Evolutionary conservation across 306 rosid genomes (phyloP).

Genomic region (Begonia fuchsioides): DNA sequence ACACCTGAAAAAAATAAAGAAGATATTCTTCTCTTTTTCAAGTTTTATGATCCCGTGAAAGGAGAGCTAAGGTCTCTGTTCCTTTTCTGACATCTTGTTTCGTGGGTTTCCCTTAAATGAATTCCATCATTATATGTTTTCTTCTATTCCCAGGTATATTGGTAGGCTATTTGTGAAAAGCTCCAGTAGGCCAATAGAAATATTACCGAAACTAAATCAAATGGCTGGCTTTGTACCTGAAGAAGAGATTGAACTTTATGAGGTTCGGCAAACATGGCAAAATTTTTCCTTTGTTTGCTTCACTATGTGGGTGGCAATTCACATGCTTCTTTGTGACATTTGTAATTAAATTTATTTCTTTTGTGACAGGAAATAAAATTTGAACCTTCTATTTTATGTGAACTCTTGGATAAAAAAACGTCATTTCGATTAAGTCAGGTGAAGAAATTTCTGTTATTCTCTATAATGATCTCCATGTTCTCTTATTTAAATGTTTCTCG

Average conservation of each 20-base stretch:
- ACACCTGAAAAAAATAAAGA: slow-evolving; percentile 66
- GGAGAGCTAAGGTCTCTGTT: slow-evolving; percentile 55
- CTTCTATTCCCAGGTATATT: slow-evolving; percentile 38
- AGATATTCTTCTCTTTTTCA: slow-evolving; percentile 64
- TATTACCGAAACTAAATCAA: slow-evolving; percentile 47
- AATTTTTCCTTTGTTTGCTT: not conserved
- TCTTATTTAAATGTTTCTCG: slow-evolving; percentile 4
- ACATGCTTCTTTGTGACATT: not conserved
- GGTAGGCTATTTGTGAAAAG: slow-evolving; percentile 66
- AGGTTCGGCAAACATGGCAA: slow-evolving; percentile 30
- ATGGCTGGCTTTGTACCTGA: slow-evolving; percentile 74
- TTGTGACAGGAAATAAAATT: slow-evolving; percentile 58
- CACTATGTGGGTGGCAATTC: not conserved
- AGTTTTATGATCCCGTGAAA: slow-evolving; percentile 63
- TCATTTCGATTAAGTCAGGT: slow-evolving; percentile 70
- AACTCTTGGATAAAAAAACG: slow-evolving; percentile 42
- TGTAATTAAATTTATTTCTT: slow-evolving; percentile 4
- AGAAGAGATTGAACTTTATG: slow-evolving; percentile 66
- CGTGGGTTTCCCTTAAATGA: not conserved
- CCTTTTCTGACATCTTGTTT: slow-evolving; percentile 1
- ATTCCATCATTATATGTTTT: slow-evolving; percentile 6
- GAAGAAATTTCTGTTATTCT: slow-evolving; percentile 1
- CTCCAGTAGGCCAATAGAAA: slow-evolving; percentile 54
- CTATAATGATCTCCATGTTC: not conserved
- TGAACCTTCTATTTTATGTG: slow-evolving; percentile 78